Evolutionary conservation across 2,329 filamentous ascomycete genomes (phyloP).

Genomic region (Trichoderma sp.): DNA sequence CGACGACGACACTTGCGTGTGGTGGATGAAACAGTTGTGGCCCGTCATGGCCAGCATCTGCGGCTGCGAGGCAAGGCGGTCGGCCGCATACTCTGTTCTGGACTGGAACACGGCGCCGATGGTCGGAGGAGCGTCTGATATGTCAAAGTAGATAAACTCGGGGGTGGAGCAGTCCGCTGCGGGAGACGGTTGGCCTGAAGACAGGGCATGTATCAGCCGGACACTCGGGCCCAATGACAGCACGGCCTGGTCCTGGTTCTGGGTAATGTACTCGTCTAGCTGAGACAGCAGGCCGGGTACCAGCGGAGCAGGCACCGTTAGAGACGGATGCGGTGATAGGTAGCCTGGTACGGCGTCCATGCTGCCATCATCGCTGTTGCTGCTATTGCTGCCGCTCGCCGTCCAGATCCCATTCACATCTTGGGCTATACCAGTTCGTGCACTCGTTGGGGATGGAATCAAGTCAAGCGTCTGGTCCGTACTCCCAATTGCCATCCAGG

Average conservation of each 20-base stretch:
- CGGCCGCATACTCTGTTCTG: conserved; percentile 1
- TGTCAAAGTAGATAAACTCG: conserved; percentile 19
- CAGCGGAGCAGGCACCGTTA: conserved; percentile 4
- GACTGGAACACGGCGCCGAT: conserved; percentile 7
- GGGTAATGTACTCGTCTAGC: conserved; percentile 11
- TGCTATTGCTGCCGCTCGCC: not conserved
- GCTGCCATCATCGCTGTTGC: not conserved
- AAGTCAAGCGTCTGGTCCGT: not conserved
- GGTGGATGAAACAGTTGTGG: conserved; percentile 19
- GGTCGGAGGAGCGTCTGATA: not conserved
- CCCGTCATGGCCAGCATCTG: conserved; percentile 19
- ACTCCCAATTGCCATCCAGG: conserved; percentile 7
- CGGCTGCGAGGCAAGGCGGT: conserved; percentile 11
- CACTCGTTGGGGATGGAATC: not conserved
- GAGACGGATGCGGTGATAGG: not conserved
- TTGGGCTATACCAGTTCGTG: not conserved
- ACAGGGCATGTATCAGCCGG: not conserved
- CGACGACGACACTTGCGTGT: conserved; percentile 12
- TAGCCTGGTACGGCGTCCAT: not conserved
- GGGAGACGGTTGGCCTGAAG: not conserved
- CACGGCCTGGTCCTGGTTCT: not conserved
- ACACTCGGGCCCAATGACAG: conserved; percentile 7
- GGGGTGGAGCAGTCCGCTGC: not conserved
- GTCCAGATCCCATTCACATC: not conserved
- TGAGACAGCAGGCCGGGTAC: conserved; percentile 11